Evolutionary conservation across 306 rosid genomes (phyloP).

Genomic region (Acacia confusa): DNA sequence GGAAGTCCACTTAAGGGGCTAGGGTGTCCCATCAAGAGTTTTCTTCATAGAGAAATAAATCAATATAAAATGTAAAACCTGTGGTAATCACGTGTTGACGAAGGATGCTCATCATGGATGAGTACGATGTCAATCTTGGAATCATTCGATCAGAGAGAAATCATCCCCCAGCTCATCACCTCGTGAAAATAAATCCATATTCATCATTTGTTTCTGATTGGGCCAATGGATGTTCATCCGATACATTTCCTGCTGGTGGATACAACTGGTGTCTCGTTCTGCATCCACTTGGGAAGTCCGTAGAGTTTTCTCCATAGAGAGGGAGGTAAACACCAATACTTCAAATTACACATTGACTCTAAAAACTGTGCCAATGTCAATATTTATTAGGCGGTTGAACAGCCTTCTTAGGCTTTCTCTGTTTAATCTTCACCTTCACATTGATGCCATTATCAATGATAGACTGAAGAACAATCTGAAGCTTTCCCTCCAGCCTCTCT

Average conservation of each 20-base stretch:
- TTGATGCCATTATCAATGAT: slow-evolving; percentile 65
- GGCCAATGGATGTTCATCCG: not conserved
- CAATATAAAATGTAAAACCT: no score
- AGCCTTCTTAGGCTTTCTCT: slow-evolving; percentile 46
- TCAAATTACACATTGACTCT: not conserved
- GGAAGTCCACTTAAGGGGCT: no score
- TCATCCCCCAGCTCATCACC: not conserved
- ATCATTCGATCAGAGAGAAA: not conserved
- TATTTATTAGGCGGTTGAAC: slow-evolving; percentile 7
- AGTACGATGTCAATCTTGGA: not conserved
- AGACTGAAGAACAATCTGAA: slow-evolving; percentile 75
- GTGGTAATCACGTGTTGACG: no score
- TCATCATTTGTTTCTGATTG: not conserved
- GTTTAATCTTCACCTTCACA: slow-evolving; percentile 82
- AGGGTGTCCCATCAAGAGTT: no score
- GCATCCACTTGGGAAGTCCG: no score
- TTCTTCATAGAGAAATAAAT: no score
- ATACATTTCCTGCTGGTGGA: slow-evolving; percentile 9
- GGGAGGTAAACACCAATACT: not conserved
- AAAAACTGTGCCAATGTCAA: not conserved
- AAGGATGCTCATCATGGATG: no score
- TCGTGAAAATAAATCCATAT: not conserved
- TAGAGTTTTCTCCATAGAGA: no score
- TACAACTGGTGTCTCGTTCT: slow-evolving; percentile 29
- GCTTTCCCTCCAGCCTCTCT: slow-evolving; percentile 83